A percentile compares a stretch with the other conserved stretches of the same genome.
These are phyloP conservation scores for Coemansia sp. DNA, from an alignment of 192 early-diverging fungal genomes.

Conservation along the genomic window DNA sequence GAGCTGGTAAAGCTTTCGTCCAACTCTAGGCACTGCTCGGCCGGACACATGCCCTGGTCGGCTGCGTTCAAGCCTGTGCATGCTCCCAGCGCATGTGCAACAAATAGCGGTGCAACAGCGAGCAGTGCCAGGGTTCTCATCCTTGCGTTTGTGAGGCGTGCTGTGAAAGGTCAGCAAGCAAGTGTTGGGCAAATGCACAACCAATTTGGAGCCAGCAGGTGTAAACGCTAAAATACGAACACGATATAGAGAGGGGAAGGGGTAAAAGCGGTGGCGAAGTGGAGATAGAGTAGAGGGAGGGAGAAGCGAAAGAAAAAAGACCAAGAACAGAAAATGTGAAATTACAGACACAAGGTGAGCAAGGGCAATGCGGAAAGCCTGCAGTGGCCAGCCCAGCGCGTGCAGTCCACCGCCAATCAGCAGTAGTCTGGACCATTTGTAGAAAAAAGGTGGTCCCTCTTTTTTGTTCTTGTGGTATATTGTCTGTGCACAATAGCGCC, in stretches of 20 bases:
- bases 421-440: constrained; percentile 1
- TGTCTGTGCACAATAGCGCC: constrained; percentile 10
- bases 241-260: neutral
- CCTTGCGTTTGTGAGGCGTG: constrained; percentile 3
- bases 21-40: constrained; percentile 19
- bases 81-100: constrained; percentile 51
- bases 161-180: constrained; percentile 1
- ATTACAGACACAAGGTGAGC: neutral
- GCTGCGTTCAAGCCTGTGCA: constrained; percentile 48
- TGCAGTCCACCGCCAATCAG: constrained; percentile 19
- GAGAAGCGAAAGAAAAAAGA: constrained; percentile 5
- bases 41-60: constrained; percentile 36
- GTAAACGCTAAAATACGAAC: neutral
- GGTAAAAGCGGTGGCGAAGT: neutral
- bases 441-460: constrained; percentile 18
- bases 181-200: neutral
- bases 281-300: neutral
- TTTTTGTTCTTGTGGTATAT: constrained; percentile 1
- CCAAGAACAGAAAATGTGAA: neutral
- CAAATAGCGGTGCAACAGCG: constrained; percentile 20
- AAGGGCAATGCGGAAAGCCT: neutral
- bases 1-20: constrained; percentile 19
- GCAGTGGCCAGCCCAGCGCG: too few species aligned
- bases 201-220: neutral
- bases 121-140: constrained; percentile 29